Evolutionary conservation across 73 alveolate genomes (phyloP).

Genomic region (Uronychia binucleata): DNA sequence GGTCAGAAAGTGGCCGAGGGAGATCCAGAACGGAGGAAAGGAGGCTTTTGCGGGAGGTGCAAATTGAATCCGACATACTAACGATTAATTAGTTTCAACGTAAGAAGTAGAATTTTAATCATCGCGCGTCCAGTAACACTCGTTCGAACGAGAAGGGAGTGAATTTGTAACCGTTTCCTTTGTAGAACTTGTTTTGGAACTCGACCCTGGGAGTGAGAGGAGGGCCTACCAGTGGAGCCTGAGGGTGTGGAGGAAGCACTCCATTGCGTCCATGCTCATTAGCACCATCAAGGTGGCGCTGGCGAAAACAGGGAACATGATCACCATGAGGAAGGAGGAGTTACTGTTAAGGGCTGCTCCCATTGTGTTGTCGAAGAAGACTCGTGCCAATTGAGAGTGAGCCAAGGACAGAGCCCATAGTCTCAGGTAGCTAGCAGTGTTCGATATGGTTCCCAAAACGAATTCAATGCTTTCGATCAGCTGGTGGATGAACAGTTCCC

Average conservation of each 20-base stretch:
- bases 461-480: conserved; percentile 96
- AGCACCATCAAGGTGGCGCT: conserved; percentile 87
- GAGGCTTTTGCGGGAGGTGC: neutral
- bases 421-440: conserved; percentile 98
- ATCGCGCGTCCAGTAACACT: neutral
- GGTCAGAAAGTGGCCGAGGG: neutral
- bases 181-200: conserved; percentile 94
- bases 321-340: conserved; percentile 35
- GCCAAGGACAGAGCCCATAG: conserved; percentile 99
- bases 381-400: conserved; percentile 96
- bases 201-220: conserved; percentile 70
- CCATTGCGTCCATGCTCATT: conserved; percentile 98
- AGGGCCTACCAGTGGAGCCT: conserved; percentile 93
- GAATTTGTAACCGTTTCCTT: conserved; percentile 94
- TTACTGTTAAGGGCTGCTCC: conserved; percentile 70
- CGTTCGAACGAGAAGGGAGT: conserved; percentile 76
- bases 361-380: conserved; percentile 93
- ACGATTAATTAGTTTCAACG: neutral
- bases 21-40: neutral
- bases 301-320: conserved; percentile 77
- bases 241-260: conserved; percentile 97
- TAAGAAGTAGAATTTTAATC: neutral
- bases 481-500: conserved; percentile 93
- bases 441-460: conserved; percentile 92
- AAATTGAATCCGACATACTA: neutral